Conservation (phyloP, 176 grass and related monocot species). For the Thalia dealbata region DNA sequence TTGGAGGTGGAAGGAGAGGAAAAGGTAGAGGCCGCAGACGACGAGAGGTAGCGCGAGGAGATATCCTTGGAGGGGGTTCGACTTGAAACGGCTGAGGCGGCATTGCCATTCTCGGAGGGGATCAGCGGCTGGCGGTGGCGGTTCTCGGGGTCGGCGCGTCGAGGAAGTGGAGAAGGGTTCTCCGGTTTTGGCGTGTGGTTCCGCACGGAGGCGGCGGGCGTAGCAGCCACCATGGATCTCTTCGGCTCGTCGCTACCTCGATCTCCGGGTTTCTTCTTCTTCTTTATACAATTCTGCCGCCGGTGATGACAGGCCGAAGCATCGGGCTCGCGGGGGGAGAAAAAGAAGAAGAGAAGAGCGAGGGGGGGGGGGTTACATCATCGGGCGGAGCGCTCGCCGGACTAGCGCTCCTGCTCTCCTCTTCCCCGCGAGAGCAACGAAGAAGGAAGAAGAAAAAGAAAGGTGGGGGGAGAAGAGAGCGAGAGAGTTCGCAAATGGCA, state of each 20-base stretch:
- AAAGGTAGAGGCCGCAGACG: background rate
- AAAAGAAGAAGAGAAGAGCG: too few species aligned
- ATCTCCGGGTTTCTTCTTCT: background rate
- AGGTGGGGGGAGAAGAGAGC: too few species aligned
- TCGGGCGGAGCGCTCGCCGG: too few species aligned
- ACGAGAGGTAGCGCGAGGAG: background rate
- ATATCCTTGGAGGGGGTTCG: background rate
- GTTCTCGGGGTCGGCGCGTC: background rate
- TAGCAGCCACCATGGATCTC: constrained; percentile 5
- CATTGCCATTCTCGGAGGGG: constrained; percentile 14
- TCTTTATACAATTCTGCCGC: too few species aligned
- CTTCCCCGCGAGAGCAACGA: too few species aligned
- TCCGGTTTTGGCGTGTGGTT: background rate
- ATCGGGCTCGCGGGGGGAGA: too few species aligned
- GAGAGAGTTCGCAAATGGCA: too few species aligned
- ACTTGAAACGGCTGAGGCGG: background rate
- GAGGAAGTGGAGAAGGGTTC: background rate
- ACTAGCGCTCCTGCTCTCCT: too few species aligned
- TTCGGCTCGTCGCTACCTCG: background rate
- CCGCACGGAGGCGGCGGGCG: background rate
- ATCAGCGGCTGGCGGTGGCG: background rate
- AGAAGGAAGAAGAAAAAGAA: too few species aligned
- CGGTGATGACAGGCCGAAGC: too few species aligned
- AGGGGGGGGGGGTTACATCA: too few species aligned
- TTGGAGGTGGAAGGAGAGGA: constrained; percentile 37